phyloP scores from a whole-genome alignment of 176 grass and related monocot genomes.

The Cenchrus fungigraminus region DNA sequence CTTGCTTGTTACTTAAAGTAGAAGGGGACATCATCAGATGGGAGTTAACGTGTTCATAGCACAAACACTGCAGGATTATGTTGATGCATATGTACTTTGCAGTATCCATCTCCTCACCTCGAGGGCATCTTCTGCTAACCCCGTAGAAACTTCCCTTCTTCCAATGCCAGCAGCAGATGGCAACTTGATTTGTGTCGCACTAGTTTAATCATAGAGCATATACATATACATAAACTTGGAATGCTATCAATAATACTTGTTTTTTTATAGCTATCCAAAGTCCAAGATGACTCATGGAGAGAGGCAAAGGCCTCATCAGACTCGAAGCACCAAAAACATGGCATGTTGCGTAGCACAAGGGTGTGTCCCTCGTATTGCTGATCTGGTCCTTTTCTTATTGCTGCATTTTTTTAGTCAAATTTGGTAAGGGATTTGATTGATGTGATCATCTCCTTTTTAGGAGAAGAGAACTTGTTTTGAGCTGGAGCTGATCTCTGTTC shows the following conservation, averaged over 20 bases:
- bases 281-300: constrained; percentile 26
- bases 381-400: constrained; percentile 4
- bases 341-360: constrained; percentile 29
- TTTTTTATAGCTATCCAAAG: not conserved
- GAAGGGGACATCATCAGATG: constrained; percentile 17
- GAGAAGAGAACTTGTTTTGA: constrained; percentile 30
- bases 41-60: constrained; percentile 4
- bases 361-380: constrained; percentile 1
- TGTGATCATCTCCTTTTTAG: constrained; percentile 44
- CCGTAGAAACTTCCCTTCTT: constrained; percentile 44
- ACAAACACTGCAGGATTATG: constrained; percentile 20
- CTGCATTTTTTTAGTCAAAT: not conserved
- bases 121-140: constrained; percentile 48
- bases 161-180: constrained; percentile 33
- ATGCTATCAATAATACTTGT: no score
- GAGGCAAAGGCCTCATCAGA: constrained; percentile 29
- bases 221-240: constrained; percentile 26
- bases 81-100: constrained; percentile 3
- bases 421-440: constrained; percentile 41
- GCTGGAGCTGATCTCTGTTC: constrained; percentile 25
- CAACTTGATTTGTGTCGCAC: constrained; percentile 7
- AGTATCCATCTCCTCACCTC: constrained; percentile 28
- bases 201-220: not conserved
- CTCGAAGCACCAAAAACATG: constrained; percentile 10
- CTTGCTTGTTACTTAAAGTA: constrained; percentile 22